A percentile compares a stretch with the other conserved stretches of the same genome.
phyloP scores from a whole-genome alignment of 805 yeast species.

The Schwanniomyces polymorphus region DNA sequence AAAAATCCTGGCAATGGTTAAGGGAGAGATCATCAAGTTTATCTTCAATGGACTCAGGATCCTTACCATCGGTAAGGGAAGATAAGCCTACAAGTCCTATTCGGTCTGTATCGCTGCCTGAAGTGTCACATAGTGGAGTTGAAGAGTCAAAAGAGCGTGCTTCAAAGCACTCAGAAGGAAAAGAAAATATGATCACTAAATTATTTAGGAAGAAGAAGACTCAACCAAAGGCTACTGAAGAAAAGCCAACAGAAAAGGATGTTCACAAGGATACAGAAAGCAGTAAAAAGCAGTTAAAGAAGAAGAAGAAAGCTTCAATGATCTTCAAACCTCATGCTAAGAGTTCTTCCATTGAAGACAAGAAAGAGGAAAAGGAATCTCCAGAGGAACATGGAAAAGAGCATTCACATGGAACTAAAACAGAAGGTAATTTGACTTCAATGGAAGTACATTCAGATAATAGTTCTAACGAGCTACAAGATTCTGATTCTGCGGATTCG shows the following conservation, averaged over 20 bases:
- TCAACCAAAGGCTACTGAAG: neutral
- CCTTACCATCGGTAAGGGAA: constrained; percentile 23
- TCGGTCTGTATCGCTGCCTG: constrained; percentile 42
- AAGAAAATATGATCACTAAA: constrained; percentile 41
- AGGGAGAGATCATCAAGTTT: constrained; percentile 31
- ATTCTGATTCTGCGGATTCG: neutral
- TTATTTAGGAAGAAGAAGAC: constrained; percentile 36
- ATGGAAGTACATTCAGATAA: neutral
- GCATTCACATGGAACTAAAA: neutral
- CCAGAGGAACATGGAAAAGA: neutral
- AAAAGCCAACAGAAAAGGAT: neutral
- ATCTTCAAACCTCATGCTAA: neutral
- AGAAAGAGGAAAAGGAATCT: neutral
- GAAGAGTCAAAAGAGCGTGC: constrained; percentile 2
- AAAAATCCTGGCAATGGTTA: constrained; percentile 45
- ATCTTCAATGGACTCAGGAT: constrained; percentile 23
- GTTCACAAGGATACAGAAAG: neutral
- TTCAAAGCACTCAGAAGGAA: constrained; percentile 17
- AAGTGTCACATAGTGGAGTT: constrained; percentile 11
- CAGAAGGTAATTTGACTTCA: constrained; percentile 1
- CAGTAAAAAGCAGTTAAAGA: neutral
- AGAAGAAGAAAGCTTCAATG: neutral
- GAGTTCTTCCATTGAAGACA: neutral
- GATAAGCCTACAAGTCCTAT: constrained; percentile 13
- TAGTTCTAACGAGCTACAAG: neutral